Evolutionary conservation across 176 grass and related monocot species (phyloP).

Genomic region (Bonia amplexicaulis): DNA sequence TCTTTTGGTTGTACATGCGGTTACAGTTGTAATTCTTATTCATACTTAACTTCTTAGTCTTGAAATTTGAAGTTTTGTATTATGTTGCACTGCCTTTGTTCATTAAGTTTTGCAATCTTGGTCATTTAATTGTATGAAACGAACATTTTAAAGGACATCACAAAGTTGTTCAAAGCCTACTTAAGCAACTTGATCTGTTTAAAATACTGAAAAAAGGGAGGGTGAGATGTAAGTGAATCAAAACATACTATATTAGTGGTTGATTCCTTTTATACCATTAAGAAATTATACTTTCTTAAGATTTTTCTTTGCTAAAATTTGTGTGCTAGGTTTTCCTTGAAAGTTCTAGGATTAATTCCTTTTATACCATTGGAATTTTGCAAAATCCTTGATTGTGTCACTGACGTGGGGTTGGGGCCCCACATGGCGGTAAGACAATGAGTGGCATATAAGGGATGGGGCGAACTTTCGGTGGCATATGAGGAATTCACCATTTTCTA

Average conservation of each 20-base stretch:
- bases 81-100: not conserved
- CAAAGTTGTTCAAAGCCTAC: not conserved
- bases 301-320: not conserved
- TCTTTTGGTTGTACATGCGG: not conserved
- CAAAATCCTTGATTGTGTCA: too few species aligned
- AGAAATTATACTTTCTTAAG: not conserved
- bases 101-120: not conserved
- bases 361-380: too few species aligned
- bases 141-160: not conserved
- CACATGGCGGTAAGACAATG: too few species aligned
- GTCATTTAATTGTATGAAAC: not conserved
- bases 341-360: not conserved
- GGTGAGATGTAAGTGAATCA: not conserved
- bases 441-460: too few species aligned
- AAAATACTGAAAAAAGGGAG: not conserved
- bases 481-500: too few species aligned
- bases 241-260: not conserved
- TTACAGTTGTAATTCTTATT: not conserved
- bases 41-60: not conserved
- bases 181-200: not conserved
- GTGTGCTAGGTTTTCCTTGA: not conserved
- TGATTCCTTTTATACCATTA: not conserved
- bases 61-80: not conserved
- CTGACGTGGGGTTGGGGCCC: too few species aligned
- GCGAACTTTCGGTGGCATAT: too few species aligned